These are phyloP conservation scores for Diaporthe capsici DNA, from an alignment of 2,329 filamentous ascomycete species.

Conservation along the genomic window DNA sequence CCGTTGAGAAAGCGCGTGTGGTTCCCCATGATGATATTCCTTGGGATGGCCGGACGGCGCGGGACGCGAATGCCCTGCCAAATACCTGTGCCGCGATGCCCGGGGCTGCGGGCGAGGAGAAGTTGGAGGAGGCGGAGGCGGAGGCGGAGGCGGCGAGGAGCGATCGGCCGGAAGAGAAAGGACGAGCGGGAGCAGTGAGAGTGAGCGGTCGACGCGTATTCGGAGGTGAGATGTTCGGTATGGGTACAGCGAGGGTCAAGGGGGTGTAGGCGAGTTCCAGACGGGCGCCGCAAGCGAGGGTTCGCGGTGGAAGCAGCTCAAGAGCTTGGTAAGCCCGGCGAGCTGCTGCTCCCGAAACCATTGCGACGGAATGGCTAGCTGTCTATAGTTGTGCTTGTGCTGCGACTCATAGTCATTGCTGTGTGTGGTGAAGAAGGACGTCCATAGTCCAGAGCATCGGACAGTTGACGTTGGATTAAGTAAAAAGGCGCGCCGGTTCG, in stretches of 20 bases:
- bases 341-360: constrained; percentile 64
- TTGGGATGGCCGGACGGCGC: constrained; percentile 39
- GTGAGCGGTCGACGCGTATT: neutral
- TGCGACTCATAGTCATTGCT: constrained; percentile 39
- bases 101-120: constrained; percentile 5
- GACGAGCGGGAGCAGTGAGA: neutral
- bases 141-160: neutral
- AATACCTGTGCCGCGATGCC: constrained; percentile 32
- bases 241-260: neutral
- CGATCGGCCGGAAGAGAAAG: constrained; percentile 27
- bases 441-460: constrained; percentile 11
- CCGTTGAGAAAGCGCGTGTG: constrained; percentile 47
- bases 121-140: neutral
- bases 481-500: constrained; percentile 13
- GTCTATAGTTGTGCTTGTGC: constrained; percentile 16
- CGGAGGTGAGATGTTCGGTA: constrained; percentile 41
- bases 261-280: constrained; percentile 1
- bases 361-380: constrained; percentile 49
- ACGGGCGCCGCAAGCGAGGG: constrained; percentile 50
- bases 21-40: constrained; percentile 40
- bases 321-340: constrained; percentile 51
- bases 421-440: neutral
- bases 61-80: constrained; percentile 39
- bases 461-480: constrained; percentile 17
- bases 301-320: constrained; percentile 62